These are phyloP conservation scores for Fusarium sp. DNA, from an alignment of 2,329 filamentous ascomycete species.

Conservation along the genomic window DNA sequence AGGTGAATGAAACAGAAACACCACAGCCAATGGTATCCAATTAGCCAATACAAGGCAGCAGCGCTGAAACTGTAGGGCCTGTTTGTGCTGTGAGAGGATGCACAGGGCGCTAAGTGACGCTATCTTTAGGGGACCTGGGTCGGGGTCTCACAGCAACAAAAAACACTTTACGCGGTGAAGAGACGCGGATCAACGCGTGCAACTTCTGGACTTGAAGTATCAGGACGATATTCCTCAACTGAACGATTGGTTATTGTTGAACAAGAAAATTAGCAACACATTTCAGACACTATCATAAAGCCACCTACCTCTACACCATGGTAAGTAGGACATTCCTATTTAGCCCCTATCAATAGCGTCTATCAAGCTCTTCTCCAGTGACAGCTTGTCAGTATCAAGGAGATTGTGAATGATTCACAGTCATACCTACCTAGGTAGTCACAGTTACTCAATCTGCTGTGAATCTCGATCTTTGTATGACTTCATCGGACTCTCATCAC, in stretches of 20 bases:
- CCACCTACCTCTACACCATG: constrained; percentile 12
- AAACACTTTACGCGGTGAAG: constrained; percentile 48
- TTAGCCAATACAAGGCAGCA: neutral
- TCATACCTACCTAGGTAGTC: neutral
- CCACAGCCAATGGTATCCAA: constrained; percentile 32
- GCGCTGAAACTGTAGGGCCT: constrained; percentile 36
- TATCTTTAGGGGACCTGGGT: constrained; percentile 6
- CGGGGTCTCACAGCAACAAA: constrained; percentile 34
- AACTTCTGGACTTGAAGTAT: constrained; percentile 5
- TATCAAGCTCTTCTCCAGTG: neutral
- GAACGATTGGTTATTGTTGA: constrained; percentile 19
- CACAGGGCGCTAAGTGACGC: constrained; percentile 20
- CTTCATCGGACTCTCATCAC: neutral
- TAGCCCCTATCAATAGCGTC: neutral
- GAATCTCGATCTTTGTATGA: neutral
- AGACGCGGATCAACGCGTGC: constrained; percentile 39
- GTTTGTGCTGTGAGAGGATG: constrained; percentile 9
- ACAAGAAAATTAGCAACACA: constrained; percentile 15
- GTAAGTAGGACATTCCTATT: constrained; percentile 18
- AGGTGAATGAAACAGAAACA: neutral
- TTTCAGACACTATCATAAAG: constrained; percentile 4
- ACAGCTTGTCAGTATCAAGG: neutral
- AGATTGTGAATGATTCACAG: constrained; percentile 12
- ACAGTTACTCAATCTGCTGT: neutral
- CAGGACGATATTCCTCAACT: constrained; percentile 21